A percentile compares a stretch with the other conserved stretches of the same genome.
Conservation (phyloP, 1,284 basidiomycete genomes). For the Porogramme epimiltina region DNA sequence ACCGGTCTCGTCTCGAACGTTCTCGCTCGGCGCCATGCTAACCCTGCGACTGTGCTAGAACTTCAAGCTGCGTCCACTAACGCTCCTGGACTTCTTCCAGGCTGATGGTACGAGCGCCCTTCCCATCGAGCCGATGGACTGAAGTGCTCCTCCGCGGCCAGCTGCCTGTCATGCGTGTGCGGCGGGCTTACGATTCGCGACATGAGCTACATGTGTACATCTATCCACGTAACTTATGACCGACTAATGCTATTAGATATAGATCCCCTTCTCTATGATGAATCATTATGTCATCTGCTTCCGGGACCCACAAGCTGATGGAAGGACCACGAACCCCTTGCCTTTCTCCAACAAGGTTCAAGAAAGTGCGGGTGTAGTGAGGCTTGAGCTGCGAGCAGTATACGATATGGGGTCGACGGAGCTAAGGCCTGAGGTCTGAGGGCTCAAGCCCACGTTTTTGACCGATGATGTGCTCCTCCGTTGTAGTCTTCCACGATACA, state of each 20-base stretch:
- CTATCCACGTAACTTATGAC: constrained; percentile 9
- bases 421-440: too few species aligned
- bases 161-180: neutral
- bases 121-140: constrained; percentile 22
- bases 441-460: too few species aligned
- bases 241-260: constrained; percentile 1
- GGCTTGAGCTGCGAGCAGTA: too few species aligned
- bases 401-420: too few species aligned
- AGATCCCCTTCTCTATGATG: too few species aligned
- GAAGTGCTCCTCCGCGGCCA: neutral
- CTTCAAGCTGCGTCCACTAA: constrained; percentile 74
- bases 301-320: too few species aligned
- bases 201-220: constrained; percentile 8
- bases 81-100: constrained; percentile 70
- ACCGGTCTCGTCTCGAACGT: neutral
- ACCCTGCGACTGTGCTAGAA: constrained; percentile 46
- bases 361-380: too few species aligned
- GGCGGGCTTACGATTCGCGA: constrained; percentile 5
- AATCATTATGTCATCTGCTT: too few species aligned
- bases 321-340: too few species aligned
- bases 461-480: too few species aligned
- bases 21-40: neutral
- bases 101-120: constrained; percentile 46
- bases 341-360: too few species aligned
- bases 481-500: too few species aligned